Evolutionary conservation across 768 basidiomycete species (phyloP), one percentile per base, ranked within the genome.

Genomic region (Rhizopogon vulgaris): DNA sequence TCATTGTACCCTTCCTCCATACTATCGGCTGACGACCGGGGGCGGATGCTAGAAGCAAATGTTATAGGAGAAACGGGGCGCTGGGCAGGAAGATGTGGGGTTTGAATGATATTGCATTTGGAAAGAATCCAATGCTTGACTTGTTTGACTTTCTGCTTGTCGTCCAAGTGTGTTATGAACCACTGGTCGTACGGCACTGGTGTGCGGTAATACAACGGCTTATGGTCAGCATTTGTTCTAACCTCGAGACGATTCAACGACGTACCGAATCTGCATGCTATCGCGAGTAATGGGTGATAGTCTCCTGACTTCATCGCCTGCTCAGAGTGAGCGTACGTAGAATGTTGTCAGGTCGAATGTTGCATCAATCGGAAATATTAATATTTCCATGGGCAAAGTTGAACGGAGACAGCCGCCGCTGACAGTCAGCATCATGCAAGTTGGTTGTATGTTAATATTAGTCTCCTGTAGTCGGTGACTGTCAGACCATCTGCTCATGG

Each of bases 151-250:
- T 80, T 81, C 78, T 79, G 85, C 28, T 68, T 57, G 3, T 79
- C 72, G 53, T 83, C 78, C 61, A 85, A 62, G 60, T 85, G 83
- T 11, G 86, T 86, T n/a, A 82, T 70, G 41, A 88, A 70, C 86
- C 87, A 90, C 68, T 87, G 85, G 65, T 90, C 87, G 58, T 82
- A 78, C 0, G 83, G 78, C 22, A 89, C 86, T 84, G 54, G 6
- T 14, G 4, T n/a, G 43, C 43, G 55, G 32, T 42, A 41, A 46
- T 30, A 49, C 52, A 38, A 34, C 32, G 14, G 11, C 2, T 51
- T 27, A 14, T 36, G 18, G 17, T 37, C 25, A 18, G 39, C 28
- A 22, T 18, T 12, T 46, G 17, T 10, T 46, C 27, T 5, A 47
- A 28, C 4, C 8, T 27, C n/a, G 41, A 11, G 28, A 6, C 38